Conservation (phyloP, 1,284 basidiomycete genomes). For the Athelia sp. region DNA sequence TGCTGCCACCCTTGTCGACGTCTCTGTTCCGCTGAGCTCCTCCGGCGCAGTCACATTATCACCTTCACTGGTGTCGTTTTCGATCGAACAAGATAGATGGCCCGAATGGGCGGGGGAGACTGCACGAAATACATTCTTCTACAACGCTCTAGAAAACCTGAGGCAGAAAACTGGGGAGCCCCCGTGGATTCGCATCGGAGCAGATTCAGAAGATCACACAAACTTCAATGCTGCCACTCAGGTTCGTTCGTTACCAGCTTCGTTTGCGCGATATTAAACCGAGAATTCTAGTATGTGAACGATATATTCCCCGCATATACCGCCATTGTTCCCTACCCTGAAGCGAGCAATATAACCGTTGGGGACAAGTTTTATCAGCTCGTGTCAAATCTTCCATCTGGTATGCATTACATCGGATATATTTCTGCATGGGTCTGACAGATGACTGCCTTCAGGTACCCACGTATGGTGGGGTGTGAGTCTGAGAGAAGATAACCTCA, state of each 20-base stretch:
- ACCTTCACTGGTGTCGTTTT: constrained; percentile 51
- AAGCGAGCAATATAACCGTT: constrained; percentile 51
- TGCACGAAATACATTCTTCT: constrained; percentile 48
- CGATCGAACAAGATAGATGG: constrained; percentile 69
- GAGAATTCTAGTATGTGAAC: constrained; percentile 14
- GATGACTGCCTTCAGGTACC: constrained; percentile 31
- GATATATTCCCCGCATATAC: background rate
- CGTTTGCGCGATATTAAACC: background rate
- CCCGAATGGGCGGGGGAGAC: constrained; percentile 54
- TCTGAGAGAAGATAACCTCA: constrained; percentile 50
- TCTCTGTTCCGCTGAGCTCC: constrained; percentile 15
- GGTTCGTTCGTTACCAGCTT: constrained; percentile 20
- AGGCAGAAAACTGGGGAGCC: constrained; percentile 48
- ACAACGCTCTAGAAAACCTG: constrained; percentile 52
- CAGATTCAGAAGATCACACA: constrained; percentile 60
- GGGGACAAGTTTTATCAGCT: constrained; percentile 58
- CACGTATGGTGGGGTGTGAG: constrained; percentile 72
- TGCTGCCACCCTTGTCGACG: background rate
- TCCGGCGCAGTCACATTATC: constrained; percentile 25
- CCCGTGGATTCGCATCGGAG: constrained; percentile 58
- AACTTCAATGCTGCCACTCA: constrained; percentile 39
- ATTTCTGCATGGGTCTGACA: background rate
- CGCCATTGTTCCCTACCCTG: constrained; percentile 48
- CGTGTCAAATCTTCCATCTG: constrained; percentile 47
- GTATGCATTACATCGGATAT: constrained; percentile 21